phyloP scores from a whole-genome alignment of 2,329 filamentous ascomycete species.

The Colletotrichum higginsianum region DNA sequence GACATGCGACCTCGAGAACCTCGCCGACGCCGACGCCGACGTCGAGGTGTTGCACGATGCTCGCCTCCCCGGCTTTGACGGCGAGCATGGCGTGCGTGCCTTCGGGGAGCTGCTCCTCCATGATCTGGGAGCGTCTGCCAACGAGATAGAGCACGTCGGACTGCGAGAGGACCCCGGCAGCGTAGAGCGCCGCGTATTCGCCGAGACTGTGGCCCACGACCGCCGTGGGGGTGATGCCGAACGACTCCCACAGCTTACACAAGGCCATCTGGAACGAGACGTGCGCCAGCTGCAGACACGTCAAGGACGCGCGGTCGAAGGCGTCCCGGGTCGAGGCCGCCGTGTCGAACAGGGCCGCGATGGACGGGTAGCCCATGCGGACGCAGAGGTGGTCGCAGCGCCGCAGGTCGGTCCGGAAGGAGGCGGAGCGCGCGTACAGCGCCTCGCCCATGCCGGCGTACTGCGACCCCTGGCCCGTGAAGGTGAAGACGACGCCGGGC shows the following conservation, averaged over 20 bases:
- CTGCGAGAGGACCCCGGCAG: constrained; percentile 78
- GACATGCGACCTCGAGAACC: constrained; percentile 73
- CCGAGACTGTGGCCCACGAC: constrained; percentile 77
- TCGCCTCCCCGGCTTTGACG: constrained; percentile 62
- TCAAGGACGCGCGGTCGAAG: constrained; percentile 62
- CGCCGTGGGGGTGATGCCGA: constrained; percentile 68
- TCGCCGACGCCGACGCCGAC: constrained; percentile 59
- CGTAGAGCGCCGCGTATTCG: constrained; percentile 80
- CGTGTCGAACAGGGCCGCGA: constrained; percentile 65
- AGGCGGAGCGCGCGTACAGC: constrained; percentile 60
- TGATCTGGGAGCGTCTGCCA: constrained; percentile 74
- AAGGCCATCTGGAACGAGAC: constrained; percentile 71
- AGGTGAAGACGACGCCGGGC: constrained; percentile 66
- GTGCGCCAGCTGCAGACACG: constrained; percentile 68
- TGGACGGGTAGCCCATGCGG: constrained; percentile 68
- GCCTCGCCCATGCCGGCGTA: constrained; percentile 65
- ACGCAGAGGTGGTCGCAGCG: constrained; percentile 68
- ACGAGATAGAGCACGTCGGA: constrained; percentile 81
- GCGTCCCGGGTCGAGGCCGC: constrained; percentile 47
- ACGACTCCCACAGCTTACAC: constrained; percentile 67
- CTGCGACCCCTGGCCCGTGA: constrained; percentile 70
- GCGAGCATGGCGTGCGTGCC: constrained; percentile 75
- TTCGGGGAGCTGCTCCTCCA: constrained; percentile 74
- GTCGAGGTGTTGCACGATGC: constrained; percentile 58
- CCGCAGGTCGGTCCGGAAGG: constrained; percentile 67